phyloP scores from a whole-genome alignment of 495 filamentous ascomycete species.

The Aspergillus incahuasiensis region DNA sequence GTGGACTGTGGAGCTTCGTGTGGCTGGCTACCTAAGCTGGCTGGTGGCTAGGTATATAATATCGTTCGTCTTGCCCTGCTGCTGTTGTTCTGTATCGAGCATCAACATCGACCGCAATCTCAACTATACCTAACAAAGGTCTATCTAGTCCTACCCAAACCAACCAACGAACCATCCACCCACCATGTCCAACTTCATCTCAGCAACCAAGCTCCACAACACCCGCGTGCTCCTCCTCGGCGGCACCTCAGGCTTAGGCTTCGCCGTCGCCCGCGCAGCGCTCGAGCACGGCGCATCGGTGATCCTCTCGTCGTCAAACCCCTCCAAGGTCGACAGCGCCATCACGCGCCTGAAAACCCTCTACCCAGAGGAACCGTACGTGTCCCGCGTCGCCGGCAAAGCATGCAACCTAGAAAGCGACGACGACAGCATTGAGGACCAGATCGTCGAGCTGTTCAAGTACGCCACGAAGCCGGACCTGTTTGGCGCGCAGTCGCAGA shows the following conservation, averaged over 20 bases:
- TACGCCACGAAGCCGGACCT: conserved; percentile 9
- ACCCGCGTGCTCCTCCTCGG: conserved; percentile 49
- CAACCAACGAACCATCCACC: background rate
- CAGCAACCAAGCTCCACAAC: conserved; percentile 23
- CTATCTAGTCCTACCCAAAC: background rate
- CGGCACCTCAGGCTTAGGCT: conserved; percentile 54
- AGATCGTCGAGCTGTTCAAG: conserved; percentile 44
- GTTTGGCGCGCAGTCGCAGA: background rate
- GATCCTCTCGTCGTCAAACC: conserved; percentile 51
- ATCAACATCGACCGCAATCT: too few species aligned
- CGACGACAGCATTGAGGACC: conserved; percentile 35
- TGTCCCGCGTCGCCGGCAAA: conserved; percentile 36
- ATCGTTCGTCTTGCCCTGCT: too few species aligned
- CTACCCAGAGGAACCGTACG: conserved; percentile 27
- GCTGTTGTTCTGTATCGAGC: too few species aligned
- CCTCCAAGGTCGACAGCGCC: conserved; percentile 34
- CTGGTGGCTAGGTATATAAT: too few species aligned
- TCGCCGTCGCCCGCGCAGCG: conserved; percentile 46
- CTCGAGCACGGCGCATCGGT: conserved; percentile 43
- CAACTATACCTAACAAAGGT: background rate
- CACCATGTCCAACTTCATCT: conserved; percentile 1
- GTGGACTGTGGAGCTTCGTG: too few species aligned
- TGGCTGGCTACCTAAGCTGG: too few species aligned
- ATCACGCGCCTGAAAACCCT: conserved; percentile 30
- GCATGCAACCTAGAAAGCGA: conserved; percentile 46